Evolutionary conservation across 2,329 filamentous ascomycete species (phyloP), one percentile per base, ranked within the genome.

Genomic region (Aspergillus phoenicis): DNA sequence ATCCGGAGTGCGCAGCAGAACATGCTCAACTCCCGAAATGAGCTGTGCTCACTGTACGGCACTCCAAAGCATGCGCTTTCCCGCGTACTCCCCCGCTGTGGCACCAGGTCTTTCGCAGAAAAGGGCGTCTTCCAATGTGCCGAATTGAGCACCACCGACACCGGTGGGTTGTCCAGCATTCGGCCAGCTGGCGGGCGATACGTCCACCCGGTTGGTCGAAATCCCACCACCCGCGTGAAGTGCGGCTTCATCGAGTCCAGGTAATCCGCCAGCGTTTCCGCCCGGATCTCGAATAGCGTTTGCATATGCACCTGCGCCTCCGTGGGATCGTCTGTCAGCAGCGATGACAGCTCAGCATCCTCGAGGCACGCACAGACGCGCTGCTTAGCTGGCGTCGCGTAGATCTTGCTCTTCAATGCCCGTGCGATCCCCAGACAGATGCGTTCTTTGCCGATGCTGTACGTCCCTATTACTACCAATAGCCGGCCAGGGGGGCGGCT

Each of bases 261-360:
- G 70, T 99, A 99, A 62, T 97, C 93, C 65, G 91, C 88, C 1
- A 99, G 66, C 0, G 94, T 97, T 67, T 97, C 93, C 36, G 93
- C 88, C 26, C 93, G 89, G 66, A 99, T 93, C 75, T 98, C 94
- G 83, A 95, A 95, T 8, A 99, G 83, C 70, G 91, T 93, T 69
- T 97, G 96, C 93, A 99, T 97, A 78, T 99, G 95, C 0, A 99
- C 93, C 76, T 98, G 94, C 0, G 95, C 95, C 69, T 91, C 91
- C 22, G 85, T 80, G 0, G 95, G 93, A 72, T 97, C 82, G 7
- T 84, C 83, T 0, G 95, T 99, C 70, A 99, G 84, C 4, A 92
- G 84, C 0, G 85, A 83, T 26, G 88, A 82, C 4, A 99, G 84
- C 71, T 97, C 93, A 0, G 89, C 83, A 72, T 98, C 94, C 72